These are phyloP conservation scores for Neurospora intermedia DNA, from an alignment of 495 filamentous ascomycete species.

Conservation along the genomic window DNA sequence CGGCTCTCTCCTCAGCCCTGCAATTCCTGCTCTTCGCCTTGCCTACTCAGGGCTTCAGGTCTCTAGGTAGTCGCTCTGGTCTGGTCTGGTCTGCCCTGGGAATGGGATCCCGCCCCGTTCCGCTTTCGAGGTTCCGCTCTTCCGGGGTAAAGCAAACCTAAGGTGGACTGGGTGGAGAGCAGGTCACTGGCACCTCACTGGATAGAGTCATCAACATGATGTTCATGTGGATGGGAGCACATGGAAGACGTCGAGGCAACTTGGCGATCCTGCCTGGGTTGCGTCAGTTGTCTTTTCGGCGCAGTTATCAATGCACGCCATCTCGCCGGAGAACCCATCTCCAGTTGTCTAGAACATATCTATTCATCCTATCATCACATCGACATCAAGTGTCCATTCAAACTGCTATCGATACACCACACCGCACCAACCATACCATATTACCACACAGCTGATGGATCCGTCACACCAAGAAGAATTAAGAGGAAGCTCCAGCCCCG, in stretches of 20 bases:
- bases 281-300: background rate
- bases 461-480: background rate
- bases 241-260: background rate
- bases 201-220: background rate
- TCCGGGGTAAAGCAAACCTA: background rate
- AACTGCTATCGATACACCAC: background rate
- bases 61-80: background rate
- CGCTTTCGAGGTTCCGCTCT: background rate
- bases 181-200: background rate
- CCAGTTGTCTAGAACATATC: background rate
- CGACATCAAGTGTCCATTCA: background rate
- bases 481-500: background rate
- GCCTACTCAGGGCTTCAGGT: background rate
- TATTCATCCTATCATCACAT: background rate
- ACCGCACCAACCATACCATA: background rate
- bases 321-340: background rate
- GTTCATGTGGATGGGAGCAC: background rate
- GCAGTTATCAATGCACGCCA: background rate
- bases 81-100: background rate
- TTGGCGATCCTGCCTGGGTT: background rate
- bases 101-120: background rate
- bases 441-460: background rate
- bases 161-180: background rate
- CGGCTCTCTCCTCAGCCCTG: background rate
- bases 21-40: background rate